A percentile compares a stretch with the other conserved stretches of the same genome.
Evolutionary conservation across 2,329 filamentous ascomycete genomes (phyloP).

Genomic region (Aspergillus pseudoterreus): DNA sequence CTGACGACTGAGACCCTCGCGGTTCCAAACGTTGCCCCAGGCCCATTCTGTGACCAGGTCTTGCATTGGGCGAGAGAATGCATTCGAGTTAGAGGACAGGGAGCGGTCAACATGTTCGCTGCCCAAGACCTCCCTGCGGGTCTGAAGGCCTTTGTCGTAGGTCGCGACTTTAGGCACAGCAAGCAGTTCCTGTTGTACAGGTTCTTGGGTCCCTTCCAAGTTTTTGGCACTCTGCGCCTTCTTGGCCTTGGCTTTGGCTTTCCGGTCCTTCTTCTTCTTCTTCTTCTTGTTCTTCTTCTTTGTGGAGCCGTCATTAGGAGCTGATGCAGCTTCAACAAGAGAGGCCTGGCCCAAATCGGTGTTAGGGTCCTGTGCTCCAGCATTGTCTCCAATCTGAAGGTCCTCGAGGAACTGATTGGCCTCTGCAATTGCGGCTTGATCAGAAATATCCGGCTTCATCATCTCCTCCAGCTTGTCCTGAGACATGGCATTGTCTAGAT

Average conservation of each 20-base stretch:
- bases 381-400: no score
- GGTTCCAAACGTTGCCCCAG: conserved; percentile 63
- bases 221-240: neutral
- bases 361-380: no score
- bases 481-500: no score
- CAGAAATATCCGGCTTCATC: no score
- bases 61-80: conserved; percentile 60
- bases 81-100: conserved; percentile 52
- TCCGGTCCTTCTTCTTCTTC: neutral
- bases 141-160: conserved; percentile 59
- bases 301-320: no score
- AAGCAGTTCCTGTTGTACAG: conserved; percentile 8
- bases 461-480: no score
- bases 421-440: no score
- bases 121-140: conserved; percentile 60
- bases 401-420: no score
- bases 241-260: neutral
- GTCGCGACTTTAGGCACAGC: conserved; percentile 21
- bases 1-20: conserved; percentile 59
- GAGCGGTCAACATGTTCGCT: conserved; percentile 58
- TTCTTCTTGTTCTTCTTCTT: neutral
- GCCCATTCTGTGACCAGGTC: conserved; percentile 62
- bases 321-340: no score
- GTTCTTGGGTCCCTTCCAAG: conserved; percentile 43
- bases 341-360: no score